phyloP scores from a whole-genome alignment of 306 rosid species.

The Trifolium pratense region DNA sequence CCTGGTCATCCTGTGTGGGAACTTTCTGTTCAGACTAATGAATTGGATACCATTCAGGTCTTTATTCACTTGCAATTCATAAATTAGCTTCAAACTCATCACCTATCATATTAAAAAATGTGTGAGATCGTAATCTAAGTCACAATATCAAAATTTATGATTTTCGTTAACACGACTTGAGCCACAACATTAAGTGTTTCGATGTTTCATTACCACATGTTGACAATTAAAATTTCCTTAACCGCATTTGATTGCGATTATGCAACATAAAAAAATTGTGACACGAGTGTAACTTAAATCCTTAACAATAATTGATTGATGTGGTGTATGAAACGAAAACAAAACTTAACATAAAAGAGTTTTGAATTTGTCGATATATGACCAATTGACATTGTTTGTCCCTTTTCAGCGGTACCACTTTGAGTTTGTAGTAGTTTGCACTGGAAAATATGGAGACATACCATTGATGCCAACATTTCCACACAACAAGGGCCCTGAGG shows the following conservation, averaged over 20 bases:
- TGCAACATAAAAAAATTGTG: neutral
- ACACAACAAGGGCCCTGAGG: constrained; percentile 54
- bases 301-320: neutral
- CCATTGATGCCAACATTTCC: constrained; percentile 57
- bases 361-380: neutral
- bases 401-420: constrained; percentile 56
- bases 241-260: neutral
- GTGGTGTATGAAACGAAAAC: neutral
- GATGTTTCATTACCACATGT: too few species aligned
- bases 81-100: neutral
- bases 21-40: constrained; percentile 55
- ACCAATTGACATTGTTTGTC: neutral
- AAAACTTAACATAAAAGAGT: neutral
- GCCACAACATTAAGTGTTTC: too few species aligned
- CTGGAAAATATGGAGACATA: constrained; percentile 70
- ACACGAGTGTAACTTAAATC: neutral
- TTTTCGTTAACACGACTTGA: too few species aligned
- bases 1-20: constrained; percentile 67
- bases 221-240: neutral
- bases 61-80: neutral
- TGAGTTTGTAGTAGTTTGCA: constrained; percentile 65
- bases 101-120: neutral
- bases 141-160: neutral
- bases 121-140: neutral
- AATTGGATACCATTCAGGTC: constrained; percentile 61